Evolutionary conservation across 768 basidiomycete species (phyloP), one percentile per base, ranked within the genome.

Genomic region (Auricularia heimuer): DNA sequence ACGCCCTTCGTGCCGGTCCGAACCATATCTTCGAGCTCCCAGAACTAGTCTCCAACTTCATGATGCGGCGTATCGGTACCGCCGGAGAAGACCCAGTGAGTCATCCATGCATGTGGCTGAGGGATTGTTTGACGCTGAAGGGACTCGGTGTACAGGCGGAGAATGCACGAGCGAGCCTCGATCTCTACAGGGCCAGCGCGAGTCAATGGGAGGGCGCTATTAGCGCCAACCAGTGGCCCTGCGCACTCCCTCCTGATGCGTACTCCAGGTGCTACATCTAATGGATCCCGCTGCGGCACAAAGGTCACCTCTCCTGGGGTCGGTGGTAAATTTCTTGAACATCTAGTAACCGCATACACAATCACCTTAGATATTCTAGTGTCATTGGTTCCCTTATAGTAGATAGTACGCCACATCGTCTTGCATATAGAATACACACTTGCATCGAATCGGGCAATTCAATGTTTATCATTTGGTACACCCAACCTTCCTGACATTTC

Each of bases 121-220:
- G 36, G 36, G 4, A 35, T 34, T n/a, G 33, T 37, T 45, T 61
- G 47, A 64, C 35, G 45, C 61, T 18, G 54, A n/a, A 16, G 21
- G 18, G 29, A 64, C 24, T 42, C 65, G 65, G 29, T 29, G 29
- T 29, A 29, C 65, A 82, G 84, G 70, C 81, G 34, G 84, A 84
- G 70, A 69, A 75, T 63, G 81, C 81, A 33, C 78, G 82, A 10
- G 82, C 81, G 14, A 76, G 78, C 11, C 75, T 85, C 63, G 81
- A 84, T 70, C 69, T 85, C 24, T 85, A 83, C 72, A 79, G 83
- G 36, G 81, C 78, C 4, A 80, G 75, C 66, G 80, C 83, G 67
- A 72, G 74, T n/a, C 66, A 75, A 21, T 84, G 83, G 74, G 84
- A 85, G 68, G 73, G 68, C 10, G 70, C 77, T 6, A 73, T 85